Evolutionary conservation across 192 early-diverging fungal species (phyloP).

Genomic region (Oehlia diaphana): DNA sequence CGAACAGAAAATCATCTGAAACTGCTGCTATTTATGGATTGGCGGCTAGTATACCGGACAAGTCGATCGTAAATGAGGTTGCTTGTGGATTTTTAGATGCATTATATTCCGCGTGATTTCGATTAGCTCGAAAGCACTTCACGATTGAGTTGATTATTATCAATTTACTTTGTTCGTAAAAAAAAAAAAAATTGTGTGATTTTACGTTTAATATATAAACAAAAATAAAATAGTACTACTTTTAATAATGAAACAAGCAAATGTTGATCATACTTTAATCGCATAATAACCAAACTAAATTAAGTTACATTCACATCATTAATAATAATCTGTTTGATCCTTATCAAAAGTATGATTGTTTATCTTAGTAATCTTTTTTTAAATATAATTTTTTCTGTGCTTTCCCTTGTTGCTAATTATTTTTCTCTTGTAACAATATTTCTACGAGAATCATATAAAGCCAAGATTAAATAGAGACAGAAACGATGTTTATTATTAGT

Average conservation of each 20-base stretch:
- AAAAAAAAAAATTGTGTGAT: no score
- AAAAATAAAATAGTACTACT: no score
- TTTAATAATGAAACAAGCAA: no score
- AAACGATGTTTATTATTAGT: constrained; percentile 1
- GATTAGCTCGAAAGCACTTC: neutral
- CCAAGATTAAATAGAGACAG: neutral
- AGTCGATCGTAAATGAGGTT: constrained; percentile 85
- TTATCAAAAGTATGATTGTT: no score
- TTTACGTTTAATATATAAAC: no score
- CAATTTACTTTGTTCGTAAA: neutral
- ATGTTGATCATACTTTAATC: no score
- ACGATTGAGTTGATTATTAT: neutral
- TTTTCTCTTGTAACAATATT: neutral
- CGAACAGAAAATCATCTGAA: constrained; percentile 65
- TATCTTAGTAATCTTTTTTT: no score
- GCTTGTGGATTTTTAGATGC: constrained; percentile 85
- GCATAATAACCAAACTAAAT: no score
- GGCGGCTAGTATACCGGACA: constrained; percentile 84
- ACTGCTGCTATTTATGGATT: constrained; percentile 93
- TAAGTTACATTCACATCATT: no score
- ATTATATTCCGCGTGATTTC: constrained; percentile 63
- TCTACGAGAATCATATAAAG: neutral
- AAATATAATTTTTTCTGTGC: no score
- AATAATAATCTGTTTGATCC: no score
- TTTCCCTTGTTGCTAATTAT: no score